Percentiles rank a stretch among this genome's conserved stretches.
Evolutionary conservation across 305 asterid genomes (phyloP).

Genomic region (Fraxinus latifolia): DNA sequence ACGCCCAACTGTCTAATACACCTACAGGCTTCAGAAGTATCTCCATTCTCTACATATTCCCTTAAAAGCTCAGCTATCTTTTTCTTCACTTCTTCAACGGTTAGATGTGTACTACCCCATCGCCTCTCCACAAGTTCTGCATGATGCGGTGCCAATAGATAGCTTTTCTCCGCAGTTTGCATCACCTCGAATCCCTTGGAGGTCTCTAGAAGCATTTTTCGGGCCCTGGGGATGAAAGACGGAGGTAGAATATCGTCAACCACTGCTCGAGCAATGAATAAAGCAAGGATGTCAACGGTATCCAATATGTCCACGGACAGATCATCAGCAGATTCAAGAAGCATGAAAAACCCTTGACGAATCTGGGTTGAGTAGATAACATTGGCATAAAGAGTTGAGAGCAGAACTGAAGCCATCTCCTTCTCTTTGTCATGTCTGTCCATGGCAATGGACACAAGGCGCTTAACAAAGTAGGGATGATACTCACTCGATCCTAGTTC

Average conservation of each 20-base stretch:
- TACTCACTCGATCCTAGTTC: constrained; percentile 78
- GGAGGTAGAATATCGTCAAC: constrained; percentile 96
- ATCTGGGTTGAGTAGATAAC: constrained; percentile 69
- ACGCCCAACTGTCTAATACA: constrained; percentile 77
- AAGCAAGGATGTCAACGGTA: constrained; percentile 73
- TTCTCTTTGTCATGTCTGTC: constrained; percentile 94
- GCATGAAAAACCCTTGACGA: constrained; percentile 74
- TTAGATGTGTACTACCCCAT: constrained; percentile 82
- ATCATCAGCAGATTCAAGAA: constrained; percentile 91
- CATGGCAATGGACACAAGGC: constrained; percentile 89
- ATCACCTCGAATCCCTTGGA: constrained; percentile 64
- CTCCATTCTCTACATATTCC: constrained; percentile 76
- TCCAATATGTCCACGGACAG: constrained; percentile 81
- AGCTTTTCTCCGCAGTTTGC: constrained; percentile 80
- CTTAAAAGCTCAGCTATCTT: constrained; percentile 69
- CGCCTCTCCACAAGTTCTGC: constrained; percentile 82
- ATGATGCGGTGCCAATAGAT: constrained; percentile 82
- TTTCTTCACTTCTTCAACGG: constrained; percentile 80
- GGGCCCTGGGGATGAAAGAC: constrained; percentile 67
- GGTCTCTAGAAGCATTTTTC: constrained; percentile 57
- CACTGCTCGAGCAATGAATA: constrained; percentile 87
- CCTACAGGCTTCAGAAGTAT: constrained; percentile 70
- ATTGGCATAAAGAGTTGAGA: constrained; percentile 79
- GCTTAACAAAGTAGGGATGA: constrained; percentile 83
- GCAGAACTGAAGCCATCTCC: constrained; percentile 95